Conservation (phyloP, 768 basidiomycete species). For the Leccinum truebloodii region DNA sequence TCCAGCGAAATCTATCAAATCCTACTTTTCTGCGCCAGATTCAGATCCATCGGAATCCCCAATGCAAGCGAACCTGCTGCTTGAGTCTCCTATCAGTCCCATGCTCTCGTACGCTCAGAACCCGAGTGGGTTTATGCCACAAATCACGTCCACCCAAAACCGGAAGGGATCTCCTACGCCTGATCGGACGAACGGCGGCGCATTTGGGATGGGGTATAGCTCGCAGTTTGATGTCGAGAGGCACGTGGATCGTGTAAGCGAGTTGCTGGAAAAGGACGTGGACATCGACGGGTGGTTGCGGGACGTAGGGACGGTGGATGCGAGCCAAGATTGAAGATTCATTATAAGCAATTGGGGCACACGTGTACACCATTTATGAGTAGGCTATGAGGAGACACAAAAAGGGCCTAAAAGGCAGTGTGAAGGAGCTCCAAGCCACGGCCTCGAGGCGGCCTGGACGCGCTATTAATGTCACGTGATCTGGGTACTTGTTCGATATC, state of each 20-base stretch:
- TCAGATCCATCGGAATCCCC: constrained; percentile 34
- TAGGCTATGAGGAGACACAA: constrained; percentile 9
- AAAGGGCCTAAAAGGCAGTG: constrained; percentile 25
- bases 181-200: constrained; percentile 25
- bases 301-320: constrained; percentile 38
- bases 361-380: constrained; percentile 25
- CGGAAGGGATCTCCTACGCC: constrained; percentile 15
- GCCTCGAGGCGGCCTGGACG: constrained; percentile 32
- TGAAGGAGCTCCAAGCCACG: constrained; percentile 24
- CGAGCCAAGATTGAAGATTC: constrained; percentile 19
- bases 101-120: constrained; percentile 40
- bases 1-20: constrained; percentile 36
- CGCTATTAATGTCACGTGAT: constrained; percentile 32
- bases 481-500: constrained; percentile 34
- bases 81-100: constrained; percentile 36
- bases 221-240: constrained; percentile 61
- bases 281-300: constrained; percentile 57
- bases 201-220: constrained; percentile 47
- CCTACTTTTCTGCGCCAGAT: constrained; percentile 40
- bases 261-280: constrained; percentile 57
- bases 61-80: constrained; percentile 24
- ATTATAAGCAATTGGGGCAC: constrained; percentile 5
- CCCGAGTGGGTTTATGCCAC: constrained; percentile 37
- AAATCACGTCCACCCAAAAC: constrained; percentile 38
- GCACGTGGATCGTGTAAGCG: constrained; percentile 53